phyloP scores from a whole-genome alignment of 225 moss, liverwort and hornwort genomes.

The Sphagnum tenellum region DNA sequence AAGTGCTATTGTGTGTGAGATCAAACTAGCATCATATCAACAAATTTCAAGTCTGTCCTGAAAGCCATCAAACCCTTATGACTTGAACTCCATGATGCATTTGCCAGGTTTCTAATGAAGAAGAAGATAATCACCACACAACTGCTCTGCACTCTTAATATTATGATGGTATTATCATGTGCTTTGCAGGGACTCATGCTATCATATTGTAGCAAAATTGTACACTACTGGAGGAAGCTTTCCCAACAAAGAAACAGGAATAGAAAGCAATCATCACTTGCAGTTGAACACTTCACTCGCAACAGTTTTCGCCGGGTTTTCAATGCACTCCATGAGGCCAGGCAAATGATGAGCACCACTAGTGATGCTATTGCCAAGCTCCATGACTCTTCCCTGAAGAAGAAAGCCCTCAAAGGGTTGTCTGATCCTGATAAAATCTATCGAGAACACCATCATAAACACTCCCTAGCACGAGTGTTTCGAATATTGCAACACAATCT shows the following conservation, averaged over 20 bases:
- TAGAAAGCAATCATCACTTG: constrained; percentile 11
- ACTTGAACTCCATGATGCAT: no score
- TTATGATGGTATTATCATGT: background rate
- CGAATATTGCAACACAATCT: background rate
- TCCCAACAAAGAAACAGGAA: constrained; percentile 23
- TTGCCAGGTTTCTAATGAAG: no score
- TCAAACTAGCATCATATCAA: no score
- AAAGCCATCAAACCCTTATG: no score
- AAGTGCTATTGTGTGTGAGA: no score
- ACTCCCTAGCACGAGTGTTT: constrained; percentile 15
- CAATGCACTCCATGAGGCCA: constrained; percentile 17
- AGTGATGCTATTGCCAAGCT: constrained; percentile 10
- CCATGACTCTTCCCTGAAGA: constrained; percentile 8
- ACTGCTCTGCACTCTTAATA: no score
- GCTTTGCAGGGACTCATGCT: constrained; percentile 30
- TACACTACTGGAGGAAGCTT: constrained; percentile 31
- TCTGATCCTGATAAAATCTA: constrained; percentile 2
- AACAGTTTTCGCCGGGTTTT: constrained; percentile 19
- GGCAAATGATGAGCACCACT: constrained; percentile 2
- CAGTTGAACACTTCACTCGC: constrained; percentile 18
- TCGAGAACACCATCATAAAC: constrained; percentile 6
- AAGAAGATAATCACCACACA: no score
- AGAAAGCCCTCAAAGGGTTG: constrained; percentile 11
- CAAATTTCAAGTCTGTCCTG: no score
- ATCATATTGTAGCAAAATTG: constrained; percentile 44